phyloP scores from a whole-genome alignment of 495 filamentous ascomycete genomes.

The Penicillium fimorum region DNA sequence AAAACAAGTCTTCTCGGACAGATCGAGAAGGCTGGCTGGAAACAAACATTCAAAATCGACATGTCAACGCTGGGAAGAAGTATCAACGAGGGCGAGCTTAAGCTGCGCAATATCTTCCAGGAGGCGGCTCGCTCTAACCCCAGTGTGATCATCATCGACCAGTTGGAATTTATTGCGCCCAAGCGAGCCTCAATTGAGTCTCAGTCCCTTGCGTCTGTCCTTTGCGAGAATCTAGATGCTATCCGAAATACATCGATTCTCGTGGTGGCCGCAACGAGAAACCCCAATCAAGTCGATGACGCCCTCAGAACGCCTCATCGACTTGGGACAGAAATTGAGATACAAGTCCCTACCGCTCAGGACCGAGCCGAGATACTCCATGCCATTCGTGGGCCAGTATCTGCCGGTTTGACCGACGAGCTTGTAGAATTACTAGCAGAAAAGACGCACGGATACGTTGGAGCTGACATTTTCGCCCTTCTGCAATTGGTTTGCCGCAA shows the following conservation, averaged over 20 bases:
- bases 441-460: slow-evolving; percentile 68
- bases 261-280: slow-evolving; percentile 71
- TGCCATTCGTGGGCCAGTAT: slow-evolving; percentile 38
- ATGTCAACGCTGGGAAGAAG: slow-evolving; percentile 51
- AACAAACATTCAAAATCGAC: slow-evolving; percentile 59
- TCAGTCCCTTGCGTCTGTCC: slow-evolving; percentile 33
- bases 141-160: slow-evolving; percentile 79
- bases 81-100: slow-evolving; percentile 42
- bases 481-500: slow-evolving; percentile 48
- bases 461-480: slow-evolving; percentile 57
- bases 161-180: slow-evolving; percentile 71
- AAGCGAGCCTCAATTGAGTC: slow-evolving; percentile 50
- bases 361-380: slow-evolving; percentile 74
- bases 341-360: slow-evolving; percentile 72
- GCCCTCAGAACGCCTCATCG: slow-evolving; percentile 64
- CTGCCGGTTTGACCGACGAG: slow-evolving; percentile 29
- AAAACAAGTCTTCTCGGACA: slow-evolving; percentile 70
- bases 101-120: slow-evolving; percentile 68
- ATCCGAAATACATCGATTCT: slow-evolving; percentile 53
- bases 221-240: slow-evolving; percentile 47
- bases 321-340: slow-evolving; percentile 69
- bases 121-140: slow-evolving; percentile 71
- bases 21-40: slow-evolving; percentile 68
- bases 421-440: slow-evolving; percentile 50
- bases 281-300: slow-evolving; percentile 71